phyloP scores from a whole-genome alignment of 2,329 filamentous ascomycete species.

The Celoporthe dispersa region DNA sequence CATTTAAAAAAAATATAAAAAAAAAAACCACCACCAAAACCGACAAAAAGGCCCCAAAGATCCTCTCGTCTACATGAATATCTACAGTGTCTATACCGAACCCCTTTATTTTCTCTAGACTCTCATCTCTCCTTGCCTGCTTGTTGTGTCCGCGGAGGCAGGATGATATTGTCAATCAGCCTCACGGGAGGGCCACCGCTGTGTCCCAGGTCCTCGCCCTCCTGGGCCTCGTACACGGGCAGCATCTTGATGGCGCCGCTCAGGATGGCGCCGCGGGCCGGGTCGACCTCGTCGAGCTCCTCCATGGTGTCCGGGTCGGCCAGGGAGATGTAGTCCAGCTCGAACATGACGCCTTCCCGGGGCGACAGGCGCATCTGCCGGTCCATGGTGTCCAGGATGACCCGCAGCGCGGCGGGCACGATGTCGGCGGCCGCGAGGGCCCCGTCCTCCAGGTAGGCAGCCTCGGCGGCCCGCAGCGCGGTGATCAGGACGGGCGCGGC shows the following conservation, averaged over 20 bases:
- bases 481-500: conserved; percentile 74
- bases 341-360: conserved; percentile 69
- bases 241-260: conserved; percentile 92
- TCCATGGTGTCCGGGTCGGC: conserved; percentile 83
- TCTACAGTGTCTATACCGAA: background rate
- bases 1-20: too few species aligned
- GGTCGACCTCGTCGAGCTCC: conserved; percentile 75
- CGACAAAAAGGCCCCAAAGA: too few species aligned
- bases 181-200: conserved; percentile 76
- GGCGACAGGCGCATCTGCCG: conserved; percentile 67
- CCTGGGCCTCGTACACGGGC: conserved; percentile 70
- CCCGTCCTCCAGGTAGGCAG: conserved; percentile 58
- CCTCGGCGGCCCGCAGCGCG: conserved; percentile 73
- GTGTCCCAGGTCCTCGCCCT: conserved; percentile 76
- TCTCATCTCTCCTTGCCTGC: too few species aligned
- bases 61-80: background rate
- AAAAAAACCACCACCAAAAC: too few species aligned
- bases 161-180: conserved; percentile 91
- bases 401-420: conserved; percentile 69
- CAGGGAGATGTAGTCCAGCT: conserved; percentile 91
- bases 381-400: conserved; percentile 58
- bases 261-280: conserved; percentile 74
- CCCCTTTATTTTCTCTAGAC: too few species aligned
- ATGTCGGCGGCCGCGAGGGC: conserved; percentile 66
- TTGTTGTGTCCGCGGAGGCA: conserved; percentile 48